These are phyloP conservation scores for Termitomyces sp. DNA, from an alignment of 768 basidiomycete species.

Conservation along the genomic window DNA sequence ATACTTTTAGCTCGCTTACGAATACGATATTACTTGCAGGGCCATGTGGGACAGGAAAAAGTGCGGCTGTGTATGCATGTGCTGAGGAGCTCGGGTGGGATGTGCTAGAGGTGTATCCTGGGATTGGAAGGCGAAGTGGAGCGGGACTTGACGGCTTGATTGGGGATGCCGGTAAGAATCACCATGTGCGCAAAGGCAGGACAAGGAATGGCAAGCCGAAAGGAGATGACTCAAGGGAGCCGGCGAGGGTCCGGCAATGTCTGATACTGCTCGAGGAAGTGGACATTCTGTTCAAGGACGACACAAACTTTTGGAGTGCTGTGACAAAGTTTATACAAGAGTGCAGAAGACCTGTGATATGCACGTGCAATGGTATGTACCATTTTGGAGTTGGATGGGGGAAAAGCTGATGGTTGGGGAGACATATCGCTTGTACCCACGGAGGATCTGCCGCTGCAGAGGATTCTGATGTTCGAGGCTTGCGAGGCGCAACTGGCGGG, in stretches of 20 bases:
- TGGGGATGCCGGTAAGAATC: constrained; percentile 93
- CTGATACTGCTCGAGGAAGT: constrained; percentile 92
- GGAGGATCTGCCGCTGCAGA: constrained; percentile 72
- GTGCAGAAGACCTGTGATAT: constrained; percentile 82
- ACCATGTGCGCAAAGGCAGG: constrained; percentile 51
- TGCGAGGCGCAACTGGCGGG: constrained; percentile 47
- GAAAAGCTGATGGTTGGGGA: constrained; percentile 21
- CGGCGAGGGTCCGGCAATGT: constrained; percentile 85
- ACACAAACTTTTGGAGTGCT: constrained; percentile 79
- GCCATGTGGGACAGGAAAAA: constrained; percentile 85
- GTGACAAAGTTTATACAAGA: constrained; percentile 76
- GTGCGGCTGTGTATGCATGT: constrained; percentile 88
- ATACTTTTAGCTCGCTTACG: constrained; percentile 45
- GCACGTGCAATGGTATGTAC: constrained; percentile 85
- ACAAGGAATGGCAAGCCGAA: background rate
- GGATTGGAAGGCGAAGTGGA: constrained; percentile 85
- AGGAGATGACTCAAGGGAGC: too few relatives aligned
- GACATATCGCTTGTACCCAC: constrained; percentile 72
- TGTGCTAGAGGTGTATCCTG: constrained; percentile 94
- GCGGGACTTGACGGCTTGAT: constrained; percentile 72
- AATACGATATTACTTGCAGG: constrained; percentile 87
- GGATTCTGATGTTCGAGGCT: constrained; percentile 58
- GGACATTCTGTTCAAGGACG: constrained; percentile 87
- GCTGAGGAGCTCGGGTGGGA: constrained; percentile 94
- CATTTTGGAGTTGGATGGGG: background rate